Evolutionary conservation across 169 alveolate genomes (phyloP), one percentile per base, ranked within the genome.

Genomic region (Cryptosporidium parvum): DNA sequence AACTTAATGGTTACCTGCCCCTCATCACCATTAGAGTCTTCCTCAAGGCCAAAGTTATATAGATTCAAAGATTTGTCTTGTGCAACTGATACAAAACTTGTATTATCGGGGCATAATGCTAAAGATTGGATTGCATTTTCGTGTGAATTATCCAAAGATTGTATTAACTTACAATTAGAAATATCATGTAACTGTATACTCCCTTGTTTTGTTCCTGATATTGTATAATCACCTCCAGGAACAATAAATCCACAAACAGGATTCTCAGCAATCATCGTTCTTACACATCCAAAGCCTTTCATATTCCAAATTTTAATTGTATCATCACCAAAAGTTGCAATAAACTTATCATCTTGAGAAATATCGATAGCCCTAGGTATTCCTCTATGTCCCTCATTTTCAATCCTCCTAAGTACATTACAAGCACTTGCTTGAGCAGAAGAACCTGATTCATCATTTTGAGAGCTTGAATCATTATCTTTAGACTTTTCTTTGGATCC

Each of bases 321-420:
- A 62, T 86, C 92, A 42, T 85, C 93, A 33, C 94, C 93, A 61
- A 93, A 84, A n/a, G 96, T 86, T n/a, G 91, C 72, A 75, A 93
- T 23, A 53, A 86, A 80, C 51, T 91, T 93, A 33, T 92, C 92
- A 53, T 92, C 92, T 35, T 75, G 70, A 18, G 96, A 93, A 12
- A 93, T 39, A 8, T 75, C 75, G 51, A 93, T 35, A 84, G 86
- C 91, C 21, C 92, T 92, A 8, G 93, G 93, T 35, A 86, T 68
- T 37, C 86, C 91, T 48, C 91, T 69, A 69, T 93, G 96, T 16
- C 93, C 93, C 44, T 92, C 93, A 68, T 85, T 91, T 86, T 80
- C 89, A 31, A 86, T 87, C 72, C 93, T 91, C 59, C 93, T 75
- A 39, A 86, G 48, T 42, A 92, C 94, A 29, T 70, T 87, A 44